A percentile compares a stretch with the other conserved stretches of the same genome.
Conservation (phyloP, 257 asterid genomes). For the Solanum corneliomulleri region DNA sequence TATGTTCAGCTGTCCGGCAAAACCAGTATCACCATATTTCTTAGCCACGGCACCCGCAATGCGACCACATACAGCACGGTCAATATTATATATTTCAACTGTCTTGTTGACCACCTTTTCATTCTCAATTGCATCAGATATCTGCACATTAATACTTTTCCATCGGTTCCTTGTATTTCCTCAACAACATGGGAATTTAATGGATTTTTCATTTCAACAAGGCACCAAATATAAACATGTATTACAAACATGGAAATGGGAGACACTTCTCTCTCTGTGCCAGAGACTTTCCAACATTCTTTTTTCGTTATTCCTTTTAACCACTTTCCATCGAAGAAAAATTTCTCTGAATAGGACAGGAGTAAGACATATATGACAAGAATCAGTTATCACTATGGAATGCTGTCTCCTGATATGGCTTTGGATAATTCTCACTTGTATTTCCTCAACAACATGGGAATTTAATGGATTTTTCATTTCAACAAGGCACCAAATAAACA, state of each 20-base stretch:
- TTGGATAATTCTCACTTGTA: neutral
- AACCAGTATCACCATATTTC: constrained; percentile 95
- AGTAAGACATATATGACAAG: neutral
- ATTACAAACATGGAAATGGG: neutral
- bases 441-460: neutral
- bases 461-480: neutral
- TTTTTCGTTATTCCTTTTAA: neutral
- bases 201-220: neutral
- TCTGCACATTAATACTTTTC: constrained; percentile 22
- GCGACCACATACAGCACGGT: constrained; percentile 98
- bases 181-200: neutral
- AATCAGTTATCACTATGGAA: neutral
- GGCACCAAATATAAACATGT: neutral
- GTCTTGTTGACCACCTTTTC: constrained; percentile 76
- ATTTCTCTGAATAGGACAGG: neutral
- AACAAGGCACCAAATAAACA: neutral
- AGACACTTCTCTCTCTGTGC: neutral
- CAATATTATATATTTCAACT: constrained; percentile 70
- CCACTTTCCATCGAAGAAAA: neutral
- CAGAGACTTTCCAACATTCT: neutral
- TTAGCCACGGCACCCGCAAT: constrained; percentile 93
- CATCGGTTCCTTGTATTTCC: neutral
- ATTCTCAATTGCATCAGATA: constrained; percentile 73
- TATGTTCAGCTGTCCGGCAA: constrained; percentile 87
- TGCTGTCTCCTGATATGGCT: neutral